A percentile compares a stretch with the other conserved stretches of the same genome.
Conservation (phyloP, 306 rosid genomes). For the Lablab purpureus region DNA sequence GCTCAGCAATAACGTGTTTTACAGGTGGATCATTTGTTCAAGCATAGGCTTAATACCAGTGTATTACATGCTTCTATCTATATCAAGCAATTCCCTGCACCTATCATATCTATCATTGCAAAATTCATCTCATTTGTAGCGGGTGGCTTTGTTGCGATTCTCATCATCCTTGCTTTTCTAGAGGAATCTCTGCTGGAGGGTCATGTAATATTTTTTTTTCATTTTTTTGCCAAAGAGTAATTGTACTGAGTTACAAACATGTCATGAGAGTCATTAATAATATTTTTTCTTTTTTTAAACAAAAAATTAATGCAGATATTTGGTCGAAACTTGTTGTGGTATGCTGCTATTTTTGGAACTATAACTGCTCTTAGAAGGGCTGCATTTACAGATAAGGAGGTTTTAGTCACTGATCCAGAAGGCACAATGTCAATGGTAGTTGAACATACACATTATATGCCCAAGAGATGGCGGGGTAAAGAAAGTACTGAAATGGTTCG, state of each 20-base stretch:
- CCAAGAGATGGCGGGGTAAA: slow-evolving; percentile 95
- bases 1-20: slow-evolving; percentile 38
- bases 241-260: not conserved
- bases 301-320: slow-evolving; percentile 63
- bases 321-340: slow-evolving; percentile 97
- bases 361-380: slow-evolving; percentile 88
- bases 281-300: not conserved
- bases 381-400: slow-evolving; percentile 65
- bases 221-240: not conserved
- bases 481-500: slow-evolving; percentile 75
- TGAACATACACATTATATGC: slow-evolving; percentile 96
- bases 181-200: slow-evolving; percentile 98
- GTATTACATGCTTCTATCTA: slow-evolving; percentile 80
- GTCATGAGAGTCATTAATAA: slow-evolving; percentile 22
- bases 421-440: slow-evolving; percentile 89
- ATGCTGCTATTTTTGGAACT: slow-evolving; percentile 93
- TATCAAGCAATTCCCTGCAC: slow-evolving; percentile 93
- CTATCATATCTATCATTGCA: slow-evolving; percentile 80
- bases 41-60: slow-evolving; percentile 87
- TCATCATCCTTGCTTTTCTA: slow-evolving; percentile 87
- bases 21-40: slow-evolving; percentile 95
- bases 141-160: slow-evolving; percentile 94
- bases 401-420: slow-evolving; percentile 78
- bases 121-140: slow-evolving; percentile 91
- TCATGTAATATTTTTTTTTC: slow-evolving; percentile 68